phyloP scores from a whole-genome alignment of 495 filamentous ascomycete species.

The Hyaloscypha finlandica region DNA sequence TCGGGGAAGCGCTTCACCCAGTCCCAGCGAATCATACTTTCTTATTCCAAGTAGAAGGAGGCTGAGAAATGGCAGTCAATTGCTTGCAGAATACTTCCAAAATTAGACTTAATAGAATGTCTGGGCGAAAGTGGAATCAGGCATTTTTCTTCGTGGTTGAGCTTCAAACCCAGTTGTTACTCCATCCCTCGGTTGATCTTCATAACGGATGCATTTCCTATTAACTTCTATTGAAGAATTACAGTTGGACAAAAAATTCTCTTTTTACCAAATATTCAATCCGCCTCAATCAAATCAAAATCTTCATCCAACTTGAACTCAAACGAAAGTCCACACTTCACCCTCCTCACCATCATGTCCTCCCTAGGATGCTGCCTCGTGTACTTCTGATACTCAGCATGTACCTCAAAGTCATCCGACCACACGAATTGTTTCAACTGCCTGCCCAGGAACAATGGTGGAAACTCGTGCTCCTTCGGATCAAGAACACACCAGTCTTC shows the following conservation, averaged over 20 bases:
- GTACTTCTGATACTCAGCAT: background rate
- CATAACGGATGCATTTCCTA: no score
- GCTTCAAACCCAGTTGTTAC: no score
- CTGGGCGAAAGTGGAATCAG: no score
- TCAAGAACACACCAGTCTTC: background rate
- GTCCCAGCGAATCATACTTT: no score
- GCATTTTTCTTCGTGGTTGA: no score
- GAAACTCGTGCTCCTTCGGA: background rate
- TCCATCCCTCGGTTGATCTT: no score
- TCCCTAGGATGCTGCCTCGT: background rate
- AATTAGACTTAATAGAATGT: background rate
- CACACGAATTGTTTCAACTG: background rate
- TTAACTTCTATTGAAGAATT: no score
- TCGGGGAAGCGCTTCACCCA: no score
- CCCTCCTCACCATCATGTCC: background rate
- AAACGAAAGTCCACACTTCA: background rate
- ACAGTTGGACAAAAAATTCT: background rate
- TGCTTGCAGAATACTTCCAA: background rate
- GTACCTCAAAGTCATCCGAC: background rate
- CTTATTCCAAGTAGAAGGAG: no score
- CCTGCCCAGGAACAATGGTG: background rate
- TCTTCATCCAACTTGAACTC: background rate
- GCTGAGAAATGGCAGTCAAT: no score
- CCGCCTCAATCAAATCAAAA: background rate
- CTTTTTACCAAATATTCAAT: background rate